Evolutionary conservation across 1,139 yeast species (phyloP), one percentile per base, ranked within the genome.

Genomic region (Pichia sp.): DNA sequence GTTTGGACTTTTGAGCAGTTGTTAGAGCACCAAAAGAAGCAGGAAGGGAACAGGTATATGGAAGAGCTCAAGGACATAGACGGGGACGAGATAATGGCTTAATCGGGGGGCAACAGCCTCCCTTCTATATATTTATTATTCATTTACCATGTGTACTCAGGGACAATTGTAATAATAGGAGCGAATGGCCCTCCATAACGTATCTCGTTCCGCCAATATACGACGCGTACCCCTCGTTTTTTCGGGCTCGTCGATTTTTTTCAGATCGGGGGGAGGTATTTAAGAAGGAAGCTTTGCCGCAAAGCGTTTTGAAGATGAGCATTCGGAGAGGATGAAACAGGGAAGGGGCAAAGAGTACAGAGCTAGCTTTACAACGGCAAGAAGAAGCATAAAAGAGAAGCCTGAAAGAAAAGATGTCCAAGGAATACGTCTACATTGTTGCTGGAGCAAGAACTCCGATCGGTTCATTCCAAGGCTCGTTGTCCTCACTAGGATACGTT

Each of bases 361-460:
- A 25, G 9, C 28, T 25, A 25, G 8, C 28, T 25, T 25, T 25
- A 9, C 8, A 6, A 6, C 9, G 28, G 28, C 28, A 25, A 25
- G 28, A 25, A 25, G 18, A 34, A 13, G 5, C 18, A 34, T 12
- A 34, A 7, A 34, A 34, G 3, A 34, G 7, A 34, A 16, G 18
- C n/a, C 13, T 16, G 18, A 34, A 34, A n/a, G 37, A 3, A 25
- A 40, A 25, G 10, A 65, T 65, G 68, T 55, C 65, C 25, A 62
- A 58, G 56, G 70, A 72, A 54, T 65, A 83, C 60, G 99, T 90
- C 41, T 93, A 90, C 72, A 89, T 93, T 68, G 98, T 90, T 54
- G 74, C 96, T 37, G 78, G 89, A 46, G 82, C 96, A 49, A 87
- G 99, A 78, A 93, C 99, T 23, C 99, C 99, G 63, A 80, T 91